Base-by-base conservation (phyloP, 768 basidiomycete genomes). In the Mycena pura region DNA sequence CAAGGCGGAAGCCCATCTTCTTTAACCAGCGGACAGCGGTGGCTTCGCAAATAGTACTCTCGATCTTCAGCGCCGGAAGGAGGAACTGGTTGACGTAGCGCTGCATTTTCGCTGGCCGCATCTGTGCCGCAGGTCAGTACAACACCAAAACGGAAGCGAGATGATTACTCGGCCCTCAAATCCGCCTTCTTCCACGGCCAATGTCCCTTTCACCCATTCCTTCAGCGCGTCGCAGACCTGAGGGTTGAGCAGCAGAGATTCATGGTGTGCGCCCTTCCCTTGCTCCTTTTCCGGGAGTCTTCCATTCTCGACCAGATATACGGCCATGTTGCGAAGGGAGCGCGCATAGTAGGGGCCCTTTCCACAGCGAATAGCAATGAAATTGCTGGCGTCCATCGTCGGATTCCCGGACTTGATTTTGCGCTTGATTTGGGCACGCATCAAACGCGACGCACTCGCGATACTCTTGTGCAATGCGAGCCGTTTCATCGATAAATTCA, bases 261-360 rank as follows among this genome's bases (percentile, higher is more conserved):
- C 32, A 22, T 62, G 61, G n/a, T 14, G 10, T 4, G 39, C 61
- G 14, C 54, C 61, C 28, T 49, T 43, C 9, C 61, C 61, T 15
- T 50, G 54, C 10, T 34, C 19, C 1, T 48, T 50, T 28, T 62
- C 55, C 7, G 60, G 61, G 1, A 62, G 39, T 19, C n/a, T 19
- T 5, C 55, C 61, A 8, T 11, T 41, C 28, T 36, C 24, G 13
- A 50, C 19, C 1, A 62, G 21, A 13, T 17, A 7, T 14, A 24
- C 17, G 0, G 38, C 61, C 1, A 28, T 36, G 5, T 17, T 29
- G 0, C 55, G 53, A 2, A 62, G 61, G 24, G 27, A 22, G 1
- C 28, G 27, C 1, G 61, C 61, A 17, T 21, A 62, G 38, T 40
- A 49, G 3, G 2, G 9, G 10, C 52, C 36, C 28, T 62, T 62